Evolutionary conservation across 192 early-diverging fungal genomes (phyloP).

Genomic region (Pecoramyces ruminantium): DNA sequence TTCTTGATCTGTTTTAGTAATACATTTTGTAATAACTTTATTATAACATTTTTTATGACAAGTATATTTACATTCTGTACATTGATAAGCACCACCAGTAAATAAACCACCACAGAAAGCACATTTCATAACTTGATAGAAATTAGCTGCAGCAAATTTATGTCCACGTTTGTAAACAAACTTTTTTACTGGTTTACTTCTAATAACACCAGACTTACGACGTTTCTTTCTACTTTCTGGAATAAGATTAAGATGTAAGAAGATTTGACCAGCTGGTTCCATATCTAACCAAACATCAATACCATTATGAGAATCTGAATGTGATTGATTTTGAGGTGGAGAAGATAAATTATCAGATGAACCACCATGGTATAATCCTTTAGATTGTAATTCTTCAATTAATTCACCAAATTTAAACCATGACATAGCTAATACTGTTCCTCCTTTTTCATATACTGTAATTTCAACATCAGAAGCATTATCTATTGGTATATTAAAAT

Average conservation of each 20-base stretch:
- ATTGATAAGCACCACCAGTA: conserved; percentile 79
- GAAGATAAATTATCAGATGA: background rate
- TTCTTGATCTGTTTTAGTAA: conserved; percentile 46
- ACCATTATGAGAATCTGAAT: conserved; percentile 26
- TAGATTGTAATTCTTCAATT: conserved; percentile 56
- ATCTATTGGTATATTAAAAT: conserved; percentile 74
- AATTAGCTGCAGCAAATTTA: conserved; percentile 75
- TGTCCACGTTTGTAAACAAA: conserved; percentile 48
- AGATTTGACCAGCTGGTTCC: conserved; percentile 82
- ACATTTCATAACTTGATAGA: conserved; percentile 97
- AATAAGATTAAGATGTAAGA: conserved; percentile 73
- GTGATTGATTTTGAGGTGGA: conserved; percentile 2
- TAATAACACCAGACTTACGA: background rate
- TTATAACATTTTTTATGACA: conserved; percentile 81
- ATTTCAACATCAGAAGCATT: conserved; percentile 86
- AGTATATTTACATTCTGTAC: conserved; percentile 84
- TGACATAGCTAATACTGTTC: conserved; percentile 57
- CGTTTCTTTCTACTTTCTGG: conserved; percentile 4
- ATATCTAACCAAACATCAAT: conserved; percentile 77
- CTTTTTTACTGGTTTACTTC: background rate
- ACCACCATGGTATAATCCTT: background rate
- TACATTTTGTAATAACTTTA: conserved; percentile 79
- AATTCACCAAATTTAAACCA: conserved; percentile 93
- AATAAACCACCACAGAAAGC: conserved; percentile 89
- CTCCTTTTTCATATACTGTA: conserved; percentile 64